Evolutionary conservation across 768 basidiomycete species (phyloP), one percentile per base, ranked within the genome.

Genomic region (Lactarius quietus): DNA sequence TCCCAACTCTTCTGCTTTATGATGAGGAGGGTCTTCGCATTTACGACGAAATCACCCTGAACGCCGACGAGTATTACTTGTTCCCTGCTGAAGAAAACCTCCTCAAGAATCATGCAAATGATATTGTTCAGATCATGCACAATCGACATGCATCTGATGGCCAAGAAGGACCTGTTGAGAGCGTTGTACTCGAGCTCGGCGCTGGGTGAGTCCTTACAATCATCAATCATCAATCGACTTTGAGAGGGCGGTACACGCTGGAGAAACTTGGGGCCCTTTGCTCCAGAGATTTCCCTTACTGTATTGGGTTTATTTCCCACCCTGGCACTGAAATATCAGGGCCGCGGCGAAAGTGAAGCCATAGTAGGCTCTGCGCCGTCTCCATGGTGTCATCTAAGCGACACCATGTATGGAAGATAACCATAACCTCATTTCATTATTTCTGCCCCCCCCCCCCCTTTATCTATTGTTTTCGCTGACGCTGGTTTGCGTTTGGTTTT

Each of bases 11-110:
- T 74, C 81, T 95, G 14, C 80, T 97, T 12, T 98, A 98, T 77
- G 86, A 94, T 69, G 90, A 95, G 72, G 81, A 78, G 26, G 97
- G 97, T 0, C 80, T 99, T 61, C 82, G 86, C 75, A 80, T 95
- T 18, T 96, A 94, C 78, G 94, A 95, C 77, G 81, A 84, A 43
- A 90, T 95, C 57, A 94, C 93, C 2, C 89, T 88, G 9, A 78
- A 85, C 33, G 88, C 82, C 1, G 80, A 83, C 14, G 90, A 93
- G 71, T 99, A 99, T 74, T 98, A 98, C 73, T 81, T 95, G 39
- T 99, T 95, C 75, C 76, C 80, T 3, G 92, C 92, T 0, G 97
- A 98, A 76, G 88, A 96, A 72, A 82, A 87, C 65, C 90, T 99
- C 64, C 79, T 98, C 68, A 87, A 85, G 76, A 78, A 74, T 29